phyloP scores from a whole-genome alignment of 2,329 filamentous ascomycete genomes.

The Xylaria sp. region DNA sequence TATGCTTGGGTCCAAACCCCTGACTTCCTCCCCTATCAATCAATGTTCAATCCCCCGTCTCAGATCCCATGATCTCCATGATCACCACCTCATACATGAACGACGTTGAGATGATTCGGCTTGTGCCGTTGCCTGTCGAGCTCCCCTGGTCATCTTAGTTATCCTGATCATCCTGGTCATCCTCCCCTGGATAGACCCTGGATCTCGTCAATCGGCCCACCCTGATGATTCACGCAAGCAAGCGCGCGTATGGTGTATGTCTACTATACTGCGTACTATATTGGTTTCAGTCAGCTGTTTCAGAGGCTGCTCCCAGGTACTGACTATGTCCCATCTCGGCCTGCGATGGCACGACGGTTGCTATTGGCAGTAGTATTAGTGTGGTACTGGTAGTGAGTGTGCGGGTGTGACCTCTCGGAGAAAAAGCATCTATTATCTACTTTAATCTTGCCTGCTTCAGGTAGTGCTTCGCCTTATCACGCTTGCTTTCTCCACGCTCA shows the following conservation, averaged over 20 bases:
- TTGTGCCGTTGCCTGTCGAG: conserved; percentile 11
- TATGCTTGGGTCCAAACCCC: conserved; percentile 14
- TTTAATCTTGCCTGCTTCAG: background rate
- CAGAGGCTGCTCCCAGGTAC: conserved; percentile 11
- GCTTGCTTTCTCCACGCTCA: background rate
- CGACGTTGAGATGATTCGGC: conserved; percentile 7
- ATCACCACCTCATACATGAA: conserved; percentile 25
- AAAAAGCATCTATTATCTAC: background rate
- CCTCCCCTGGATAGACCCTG: background rate
- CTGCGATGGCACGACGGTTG: background rate
- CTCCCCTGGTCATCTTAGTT: background rate
- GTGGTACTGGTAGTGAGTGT: background rate
- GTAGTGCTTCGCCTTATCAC: background rate
- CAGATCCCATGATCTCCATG: conserved; percentile 34
- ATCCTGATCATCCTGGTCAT: background rate
- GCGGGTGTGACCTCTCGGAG: background rate
- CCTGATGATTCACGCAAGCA: conserved; percentile 1
- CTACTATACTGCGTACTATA: too few relatives aligned
- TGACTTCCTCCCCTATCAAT: background rate
- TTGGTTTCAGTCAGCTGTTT: conserved; percentile 25
- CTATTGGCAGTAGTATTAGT: conserved; percentile 15
- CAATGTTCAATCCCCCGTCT: conserved; percentile 22
- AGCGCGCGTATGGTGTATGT: too few relatives aligned
- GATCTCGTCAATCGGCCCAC: conserved; percentile 7
- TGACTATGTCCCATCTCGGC: background rate